Percentiles rank a stretch among this genome's conserved stretches.
These are phyloP conservation scores for Arctium minus DNA, from an alignment of 129 eudicot species.

Conservation along the genomic window DNA sequence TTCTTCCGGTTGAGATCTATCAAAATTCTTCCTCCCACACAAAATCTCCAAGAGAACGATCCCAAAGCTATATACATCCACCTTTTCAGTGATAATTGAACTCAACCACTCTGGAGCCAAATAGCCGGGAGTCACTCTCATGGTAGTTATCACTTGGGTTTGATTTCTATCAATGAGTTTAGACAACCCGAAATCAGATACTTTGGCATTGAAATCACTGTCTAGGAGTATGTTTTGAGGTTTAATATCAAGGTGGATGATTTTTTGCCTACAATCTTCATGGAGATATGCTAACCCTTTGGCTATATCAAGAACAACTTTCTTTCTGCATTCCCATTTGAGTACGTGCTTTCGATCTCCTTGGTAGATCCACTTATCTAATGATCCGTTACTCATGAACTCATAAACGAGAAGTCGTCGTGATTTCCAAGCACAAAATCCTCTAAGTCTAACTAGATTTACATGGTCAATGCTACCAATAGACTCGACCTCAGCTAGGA, in stretches of 20 bases:
- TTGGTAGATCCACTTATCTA: conserved; percentile 16
- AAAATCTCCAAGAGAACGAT: conserved; percentile 29
- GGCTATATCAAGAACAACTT: conserved; percentile 19
- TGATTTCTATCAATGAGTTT: conserved; percentile 19
- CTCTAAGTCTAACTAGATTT: conserved; percentile 21
- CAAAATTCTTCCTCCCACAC: conserved; percentile 26
- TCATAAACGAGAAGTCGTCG: conserved; percentile 27
- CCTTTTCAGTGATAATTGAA: conserved; percentile 20
- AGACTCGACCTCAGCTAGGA: conserved; percentile 24
- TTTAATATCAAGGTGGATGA: conserved; percentile 20
- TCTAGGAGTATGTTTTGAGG: conserved; percentile 29
- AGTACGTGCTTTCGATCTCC: background rate
- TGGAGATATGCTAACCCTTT: conserved; percentile 32
- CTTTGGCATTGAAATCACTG: background rate
- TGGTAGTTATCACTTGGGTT: conserved; percentile 16
- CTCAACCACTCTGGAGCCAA: conserved; percentile 25
- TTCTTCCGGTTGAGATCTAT: conserved; percentile 8
- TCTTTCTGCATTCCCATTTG: conserved; percentile 18
- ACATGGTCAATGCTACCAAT: conserved; percentile 28
- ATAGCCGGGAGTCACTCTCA: conserved; percentile 30
- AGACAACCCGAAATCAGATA: conserved; percentile 20
- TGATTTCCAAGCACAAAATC: conserved; percentile 25
- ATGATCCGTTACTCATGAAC: conserved; percentile 26
- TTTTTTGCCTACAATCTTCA: conserved; percentile 31
- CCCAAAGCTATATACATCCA: conserved; percentile 25